These are phyloP conservation scores for Cryomyces minteri DNA, from an alignment of 495 filamentous ascomycete species.

Conservation along the genomic window DNA sequence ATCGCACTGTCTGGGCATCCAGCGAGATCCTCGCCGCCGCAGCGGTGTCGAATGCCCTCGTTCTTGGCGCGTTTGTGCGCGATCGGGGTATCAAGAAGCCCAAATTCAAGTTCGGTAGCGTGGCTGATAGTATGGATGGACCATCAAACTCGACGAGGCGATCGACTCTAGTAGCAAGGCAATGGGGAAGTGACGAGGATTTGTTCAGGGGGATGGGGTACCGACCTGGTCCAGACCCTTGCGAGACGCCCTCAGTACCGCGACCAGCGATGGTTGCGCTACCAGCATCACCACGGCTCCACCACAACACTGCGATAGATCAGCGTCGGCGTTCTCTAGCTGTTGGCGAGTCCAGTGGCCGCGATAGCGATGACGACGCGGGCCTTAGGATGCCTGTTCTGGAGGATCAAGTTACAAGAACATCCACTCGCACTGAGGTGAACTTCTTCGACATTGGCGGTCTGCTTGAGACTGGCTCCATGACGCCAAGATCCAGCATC, in stretches of 20 bases:
- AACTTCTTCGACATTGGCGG: slow-evolving; percentile 23
- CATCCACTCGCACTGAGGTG: slow-evolving; percentile 6
- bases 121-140: slow-evolving; percentile 19
- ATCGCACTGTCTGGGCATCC: slow-evolving; percentile 21
- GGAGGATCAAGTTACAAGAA: slow-evolving; percentile 8
- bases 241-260: slow-evolving; percentile 2
- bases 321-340: background rate
- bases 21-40: slow-evolving; percentile 23
- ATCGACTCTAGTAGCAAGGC: slow-evolving; percentile 10
- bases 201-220: slow-evolving; percentile 18
- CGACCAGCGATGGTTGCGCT: slow-evolving; percentile 13
- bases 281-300: slow-evolving; percentile 6
- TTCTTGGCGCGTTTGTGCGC: slow-evolving; percentile 24
- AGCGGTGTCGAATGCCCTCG: slow-evolving; percentile 21
- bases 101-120: slow-evolving; percentile 17
- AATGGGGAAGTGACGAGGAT: slow-evolving; percentile 21
- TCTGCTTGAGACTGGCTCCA: slow-evolving; percentile 13
- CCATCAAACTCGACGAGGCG: slow-evolving; percentile 8
- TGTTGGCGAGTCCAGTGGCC: background rate
- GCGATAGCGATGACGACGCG: slow-evolving; percentile 9
- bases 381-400: slow-evolving; percentile 1
- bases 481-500: background rate
- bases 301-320: background rate
- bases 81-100: slow-evolving; percentile 22
- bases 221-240: slow-evolving; percentile 15